Conservation (phyloP, 2,329 filamentous ascomycete species). For the Trichoderma sp. region DNA sequence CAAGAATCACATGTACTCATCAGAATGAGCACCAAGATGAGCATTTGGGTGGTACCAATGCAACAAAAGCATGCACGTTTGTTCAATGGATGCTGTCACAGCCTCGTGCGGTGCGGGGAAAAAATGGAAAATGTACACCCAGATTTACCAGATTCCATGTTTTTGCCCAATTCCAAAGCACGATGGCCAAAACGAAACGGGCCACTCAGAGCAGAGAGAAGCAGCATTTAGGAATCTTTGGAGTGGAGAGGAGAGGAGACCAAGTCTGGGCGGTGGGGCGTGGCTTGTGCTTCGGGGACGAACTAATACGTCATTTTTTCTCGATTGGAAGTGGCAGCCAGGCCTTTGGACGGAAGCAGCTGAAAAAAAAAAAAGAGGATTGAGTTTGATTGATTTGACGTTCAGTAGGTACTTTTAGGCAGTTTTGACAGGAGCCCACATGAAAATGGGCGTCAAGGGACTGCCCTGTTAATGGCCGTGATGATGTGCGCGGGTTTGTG, state of each 20-base stretch:
- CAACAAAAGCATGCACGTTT: not conserved
- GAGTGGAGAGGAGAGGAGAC: not conserved
- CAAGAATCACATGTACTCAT: not conserved
- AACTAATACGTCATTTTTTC: constrained; percentile 6
- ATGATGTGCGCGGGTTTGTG: constrained; percentile 10
- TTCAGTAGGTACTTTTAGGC: not conserved
- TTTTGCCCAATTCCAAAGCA: not conserved
- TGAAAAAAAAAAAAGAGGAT: not conserved
- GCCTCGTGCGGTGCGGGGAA: not conserved
- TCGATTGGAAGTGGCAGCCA: not conserved
- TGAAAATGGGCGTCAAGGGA: not conserved
- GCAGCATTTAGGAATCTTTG: not conserved
- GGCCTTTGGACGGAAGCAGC: not conserved
- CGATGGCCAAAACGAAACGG: not conserved
- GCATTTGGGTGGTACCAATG: not conserved
- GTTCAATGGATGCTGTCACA: not conserved
- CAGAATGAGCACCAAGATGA: not conserved
- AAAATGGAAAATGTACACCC: not conserved
- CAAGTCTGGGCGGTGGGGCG: not conserved
- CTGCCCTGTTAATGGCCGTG: not conserved
- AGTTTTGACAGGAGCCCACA: not conserved
- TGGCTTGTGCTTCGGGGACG: constrained; percentile 9
- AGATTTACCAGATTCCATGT: not conserved
- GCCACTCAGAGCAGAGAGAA: not conserved
- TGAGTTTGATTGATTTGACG: not conserved